These are phyloP conservation scores for Gymnopilus dilepis DNA, from an alignment of 768 basidiomycete genomes.

Conservation along the genomic window DNA sequence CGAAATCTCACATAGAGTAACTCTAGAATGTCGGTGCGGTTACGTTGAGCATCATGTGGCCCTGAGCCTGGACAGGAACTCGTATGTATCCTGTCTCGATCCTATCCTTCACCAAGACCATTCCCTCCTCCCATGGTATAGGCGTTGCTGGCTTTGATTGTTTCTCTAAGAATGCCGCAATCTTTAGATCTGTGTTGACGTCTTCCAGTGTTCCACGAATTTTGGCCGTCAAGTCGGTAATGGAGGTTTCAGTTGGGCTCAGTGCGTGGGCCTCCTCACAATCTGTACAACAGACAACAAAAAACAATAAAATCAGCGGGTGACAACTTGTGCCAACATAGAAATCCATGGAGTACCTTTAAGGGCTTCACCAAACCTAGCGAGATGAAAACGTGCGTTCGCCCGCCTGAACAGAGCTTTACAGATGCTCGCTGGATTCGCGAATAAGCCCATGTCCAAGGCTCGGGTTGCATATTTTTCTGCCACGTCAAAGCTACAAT, in stretches of 20 bases:
- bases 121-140: background rate
- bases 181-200: background rate
- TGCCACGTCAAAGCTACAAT: conserved; percentile 1
- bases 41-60: background rate
- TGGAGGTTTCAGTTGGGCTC: background rate
- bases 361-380: conserved; percentile 10
- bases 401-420: conserved; percentile 11
- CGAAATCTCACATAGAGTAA: background rate
- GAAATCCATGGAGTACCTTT: background rate
- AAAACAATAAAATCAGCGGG: background rate
- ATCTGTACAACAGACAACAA: background rate
- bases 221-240: background rate
- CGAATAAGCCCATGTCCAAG: conserved; percentile 10
- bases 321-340: background rate
- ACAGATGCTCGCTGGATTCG: background rate
- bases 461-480: conserved; percentile 8
- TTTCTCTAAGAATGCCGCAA: background rate
- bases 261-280: background rate
- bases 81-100: background rate
- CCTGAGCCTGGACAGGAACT: background rate
- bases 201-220: background rate
- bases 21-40: background rate
- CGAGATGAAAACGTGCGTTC: background rate
- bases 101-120: background rate
- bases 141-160: background rate